phyloP scores from a whole-genome alignment of 345 rosid genomes.

The Angophora floribunda region DNA sequence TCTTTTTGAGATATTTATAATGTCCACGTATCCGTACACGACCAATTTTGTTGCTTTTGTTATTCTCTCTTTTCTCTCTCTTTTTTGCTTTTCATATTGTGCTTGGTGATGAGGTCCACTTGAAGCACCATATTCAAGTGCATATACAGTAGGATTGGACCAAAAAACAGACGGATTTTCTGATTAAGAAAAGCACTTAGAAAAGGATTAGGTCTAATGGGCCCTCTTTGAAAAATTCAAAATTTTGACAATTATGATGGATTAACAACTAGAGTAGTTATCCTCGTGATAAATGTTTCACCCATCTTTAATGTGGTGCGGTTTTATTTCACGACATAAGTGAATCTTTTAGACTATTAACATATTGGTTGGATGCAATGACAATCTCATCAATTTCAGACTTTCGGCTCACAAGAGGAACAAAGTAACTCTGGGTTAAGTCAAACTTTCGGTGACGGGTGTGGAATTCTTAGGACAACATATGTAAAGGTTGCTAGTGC shows the following conservation, averaged over 20 bases:
- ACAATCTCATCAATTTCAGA: background rate
- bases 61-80: background rate
- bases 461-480: accelerated
- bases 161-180: background rate
- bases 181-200: background rate
- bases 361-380: background rate
- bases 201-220: background rate
- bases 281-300: background rate
- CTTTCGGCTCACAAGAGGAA: accelerated
- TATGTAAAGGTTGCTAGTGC: accelerated
- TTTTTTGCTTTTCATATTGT: background rate
- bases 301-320: background rate
- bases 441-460: accelerated
- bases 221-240: background rate
- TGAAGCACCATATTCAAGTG: background rate
- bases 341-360: background rate
- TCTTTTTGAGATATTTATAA: background rate
- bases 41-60: background rate
- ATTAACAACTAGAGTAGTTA: too few species aligned
- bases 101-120: background rate
- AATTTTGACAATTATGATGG: background rate
- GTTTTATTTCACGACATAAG: background rate
- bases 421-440: accelerated
- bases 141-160: background rate
- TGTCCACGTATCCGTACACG: background rate